Percentiles rank a stretch among this genome's conserved stretches.
Evolutionary conservation across 2,329 filamentous ascomycete species (phyloP).

Genomic region (Elsinoe fawcettii): DNA sequence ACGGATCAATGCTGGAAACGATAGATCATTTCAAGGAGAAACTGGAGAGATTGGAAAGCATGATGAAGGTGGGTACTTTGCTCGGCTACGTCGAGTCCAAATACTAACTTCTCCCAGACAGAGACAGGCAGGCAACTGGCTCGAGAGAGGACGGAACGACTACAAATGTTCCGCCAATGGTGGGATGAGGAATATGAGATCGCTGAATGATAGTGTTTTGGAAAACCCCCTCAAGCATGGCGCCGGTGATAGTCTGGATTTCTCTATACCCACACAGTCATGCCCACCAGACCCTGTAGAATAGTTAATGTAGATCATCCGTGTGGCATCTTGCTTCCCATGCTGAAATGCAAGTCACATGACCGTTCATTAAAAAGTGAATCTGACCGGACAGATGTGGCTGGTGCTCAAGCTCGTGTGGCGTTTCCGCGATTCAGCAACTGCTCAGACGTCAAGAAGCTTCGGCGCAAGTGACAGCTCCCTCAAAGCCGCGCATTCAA

Average conservation of each 20-base stretch:
- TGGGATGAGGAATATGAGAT: slow-evolving; percentile 44
- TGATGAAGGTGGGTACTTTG: slow-evolving; percentile 42
- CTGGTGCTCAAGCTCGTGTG: not conserved
- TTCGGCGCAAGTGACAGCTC: slow-evolving; percentile 9
- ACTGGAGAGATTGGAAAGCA: slow-evolving; percentile 54
- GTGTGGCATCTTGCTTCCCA: not conserved
- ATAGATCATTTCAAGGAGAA: slow-evolving; percentile 73
- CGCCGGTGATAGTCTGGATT: slow-evolving; percentile 6
- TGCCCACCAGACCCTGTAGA: slow-evolving; percentile 11
- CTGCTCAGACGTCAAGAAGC: slow-evolving; percentile 12
- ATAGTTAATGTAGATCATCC: slow-evolving; percentile 6
- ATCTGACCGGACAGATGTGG: not conserved
- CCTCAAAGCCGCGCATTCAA: not conserved
- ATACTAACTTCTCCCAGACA: slow-evolving; percentile 31
- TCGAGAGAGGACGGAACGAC: slow-evolving; percentile 39
- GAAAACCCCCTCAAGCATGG: slow-evolving; percentile 6
- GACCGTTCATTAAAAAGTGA: not conserved
- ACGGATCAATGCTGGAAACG: slow-evolving; percentile 51
- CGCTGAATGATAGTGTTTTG: slow-evolving; percentile 10
- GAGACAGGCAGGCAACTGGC: slow-evolving; percentile 45
- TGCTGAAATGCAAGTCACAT: not conserved
- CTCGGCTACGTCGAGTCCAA: not conserved
- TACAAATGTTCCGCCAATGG: slow-evolving; percentile 45
- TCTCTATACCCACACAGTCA: slow-evolving; percentile 12
- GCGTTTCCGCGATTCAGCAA: slow-evolving; percentile 1